Base-by-base conservation (phyloP, 306 rosid species). In the Sicyos baderoa region DNA sequence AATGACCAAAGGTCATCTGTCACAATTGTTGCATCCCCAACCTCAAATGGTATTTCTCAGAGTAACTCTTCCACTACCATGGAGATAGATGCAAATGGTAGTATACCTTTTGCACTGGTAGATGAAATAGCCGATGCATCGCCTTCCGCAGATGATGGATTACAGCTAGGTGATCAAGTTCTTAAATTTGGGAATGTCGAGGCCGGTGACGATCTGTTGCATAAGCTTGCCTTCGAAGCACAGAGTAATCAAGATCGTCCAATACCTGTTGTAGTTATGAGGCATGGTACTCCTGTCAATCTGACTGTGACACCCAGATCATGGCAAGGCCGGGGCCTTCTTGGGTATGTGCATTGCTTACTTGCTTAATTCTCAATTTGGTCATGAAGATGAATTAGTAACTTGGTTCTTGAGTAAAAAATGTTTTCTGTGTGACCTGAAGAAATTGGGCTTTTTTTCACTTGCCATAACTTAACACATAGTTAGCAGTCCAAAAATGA, bases 151-250 rank as follows among this genome's bases (percentile, higher is more conserved):
- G 97, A 85, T 79, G 97, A 85, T 82, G 97, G 96, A 57, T 82
- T 93, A 66, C 96, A 88, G 69, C 87, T 93, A 70, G 97, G 96
- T 54, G 97, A 93, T 76, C 99, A 86, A 84, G 88, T 93, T 72
- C 68, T 88, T 82, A 90, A 86, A 77, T 85, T 86, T 75, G 97
- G 96, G 63, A 73, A 44, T 72, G 99, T 93, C 18, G 96, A 93
- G 71, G 96, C 83, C 40, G 91, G 96, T 56, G 94, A 86, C 51
- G 77, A 84, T 80, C 78, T 93, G 87, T 72, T 76, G 73, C 90
- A 77, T 52, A 86, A 83, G 75, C 87, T 93, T 54, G 85, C 90
- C 70, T 82, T 88, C 16, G 99, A 89, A 85, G 75, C 85, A 47
- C 95, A 84, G 83, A 79, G 82, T 56, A 93, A 85, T 77, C 59